phyloP scores from a whole-genome alignment of 2,329 filamentous ascomycete species.

The Colletotrichum simmondsii region DNA sequence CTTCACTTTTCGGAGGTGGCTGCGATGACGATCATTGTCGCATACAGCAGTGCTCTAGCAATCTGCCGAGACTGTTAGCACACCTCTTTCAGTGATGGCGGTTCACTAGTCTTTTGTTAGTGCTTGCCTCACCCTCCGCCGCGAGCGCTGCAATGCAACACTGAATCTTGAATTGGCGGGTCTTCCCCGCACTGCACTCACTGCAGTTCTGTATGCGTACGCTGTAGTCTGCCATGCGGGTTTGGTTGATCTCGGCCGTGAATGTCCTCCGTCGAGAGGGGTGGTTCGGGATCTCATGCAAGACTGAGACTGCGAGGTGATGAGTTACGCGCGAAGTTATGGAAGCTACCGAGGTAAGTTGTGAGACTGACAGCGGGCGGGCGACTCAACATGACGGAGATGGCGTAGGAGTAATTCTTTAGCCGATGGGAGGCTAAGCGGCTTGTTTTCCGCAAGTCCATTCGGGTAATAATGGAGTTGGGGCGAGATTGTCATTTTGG shows the following conservation, averaged over 20 bases:
- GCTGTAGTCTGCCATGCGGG: not conserved
- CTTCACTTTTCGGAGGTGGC: not conserved
- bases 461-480: not conserved
- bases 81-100: not conserved
- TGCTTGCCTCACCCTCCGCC: not conserved
- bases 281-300: not conserved
- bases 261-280: not conserved
- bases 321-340: not conserved
- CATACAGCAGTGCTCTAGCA: not conserved
- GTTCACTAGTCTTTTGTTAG: constrained; percentile 1
- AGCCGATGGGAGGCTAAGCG: not conserved
- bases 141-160: not conserved
- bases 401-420: not conserved
- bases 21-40: not conserved
- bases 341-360: not conserved
- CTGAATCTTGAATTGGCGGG: not conserved
- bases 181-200: not conserved
- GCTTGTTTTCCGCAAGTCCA: not conserved
- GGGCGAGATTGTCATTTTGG: not conserved
- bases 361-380: not conserved
- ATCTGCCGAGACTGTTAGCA: not conserved
- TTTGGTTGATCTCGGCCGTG: not conserved
- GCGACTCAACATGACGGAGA: not conserved
- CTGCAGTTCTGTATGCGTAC: not conserved
- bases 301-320: not conserved